Percentiles rank a stretch among this genome's conserved stretches.
phyloP scores from a whole-genome alignment of 1,284 basidiomycete genomes.

The Coriolopsis trogii region DNA sequence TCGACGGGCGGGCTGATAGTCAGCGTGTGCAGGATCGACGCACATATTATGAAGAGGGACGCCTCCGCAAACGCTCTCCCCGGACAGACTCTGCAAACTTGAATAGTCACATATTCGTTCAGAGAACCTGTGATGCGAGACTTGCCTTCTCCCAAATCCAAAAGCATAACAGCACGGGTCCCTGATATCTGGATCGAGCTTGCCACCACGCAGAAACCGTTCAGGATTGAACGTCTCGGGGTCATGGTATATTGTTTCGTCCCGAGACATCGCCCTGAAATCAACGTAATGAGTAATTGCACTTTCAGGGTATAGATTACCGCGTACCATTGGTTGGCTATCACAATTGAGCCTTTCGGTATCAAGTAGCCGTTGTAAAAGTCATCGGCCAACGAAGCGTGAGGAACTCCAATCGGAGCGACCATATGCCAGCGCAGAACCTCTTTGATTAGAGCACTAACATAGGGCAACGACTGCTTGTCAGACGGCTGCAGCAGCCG shows the following conservation, averaged over 20 bases:
- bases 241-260: conserved; percentile 19
- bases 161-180: conserved; percentile 3
- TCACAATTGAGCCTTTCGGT: conserved; percentile 11
- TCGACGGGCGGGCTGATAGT: conserved; percentile 4
- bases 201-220: conserved; percentile 5
- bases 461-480: conserved; percentile 30
- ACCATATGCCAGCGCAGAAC: conserved; percentile 34
- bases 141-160: conserved; percentile 15
- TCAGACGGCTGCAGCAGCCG: conserved; percentile 37
- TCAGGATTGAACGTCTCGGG: conserved; percentile 20
- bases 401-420: conserved; percentile 20
- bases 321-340: conserved; percentile 19
- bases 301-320: no score
- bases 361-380: conserved; percentile 14
- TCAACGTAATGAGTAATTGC: not conserved
- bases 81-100: conserved; percentile 14
- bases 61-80: conserved; percentile 11
- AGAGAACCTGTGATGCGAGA: not conserved
- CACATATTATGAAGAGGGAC: conserved; percentile 12
- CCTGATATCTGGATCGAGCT: not conserved
- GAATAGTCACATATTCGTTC: not conserved
- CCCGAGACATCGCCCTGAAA: conserved; percentile 22
- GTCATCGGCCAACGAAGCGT: conserved; percentile 16
- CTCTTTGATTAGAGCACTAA: conserved; percentile 37
- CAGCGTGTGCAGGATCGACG: conserved; percentile 12